phyloP scores from a whole-genome alignment of 23 red algal genomes.

The Pyropia yezoensis region DNA sequence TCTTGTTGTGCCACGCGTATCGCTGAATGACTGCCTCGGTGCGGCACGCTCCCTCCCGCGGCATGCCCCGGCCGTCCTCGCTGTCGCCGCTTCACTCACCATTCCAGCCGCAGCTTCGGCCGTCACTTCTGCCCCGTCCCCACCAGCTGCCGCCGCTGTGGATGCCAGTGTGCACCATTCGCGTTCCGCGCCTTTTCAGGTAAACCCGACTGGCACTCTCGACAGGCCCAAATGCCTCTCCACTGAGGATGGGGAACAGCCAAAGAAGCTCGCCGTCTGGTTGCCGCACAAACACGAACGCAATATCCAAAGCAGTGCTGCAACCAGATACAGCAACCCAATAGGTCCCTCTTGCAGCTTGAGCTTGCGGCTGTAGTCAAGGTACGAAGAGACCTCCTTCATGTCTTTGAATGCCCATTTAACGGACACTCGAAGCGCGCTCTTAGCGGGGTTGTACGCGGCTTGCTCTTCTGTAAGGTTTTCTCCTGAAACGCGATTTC shows the following conservation, averaged over 20 bases:
- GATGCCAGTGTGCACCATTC: too few relatives aligned
- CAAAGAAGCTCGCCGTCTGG: constrained; percentile 19
- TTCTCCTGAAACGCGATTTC: neutral
- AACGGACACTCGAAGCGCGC: neutral
- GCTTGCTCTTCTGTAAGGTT: constrained; percentile 1
- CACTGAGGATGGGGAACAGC: neutral
- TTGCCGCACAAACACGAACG: constrained; percentile 6
- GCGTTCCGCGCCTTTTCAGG: too few relatives aligned
- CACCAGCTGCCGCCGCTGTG: too few relatives aligned
- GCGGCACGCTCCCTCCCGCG: too few relatives aligned
- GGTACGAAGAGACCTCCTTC: constrained; percentile 8
- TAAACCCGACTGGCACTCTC: too few relatives aligned
- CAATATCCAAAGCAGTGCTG: constrained; percentile 16
- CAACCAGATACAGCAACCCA: neutral
- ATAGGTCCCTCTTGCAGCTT: neutral
- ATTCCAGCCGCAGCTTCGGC: too few relatives aligned
- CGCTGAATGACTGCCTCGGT: too few relatives aligned
- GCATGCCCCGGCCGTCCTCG: too few relatives aligned
- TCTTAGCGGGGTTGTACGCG: constrained; percentile 9
- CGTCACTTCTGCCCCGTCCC: too few relatives aligned
- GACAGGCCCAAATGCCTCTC: constrained; percentile 4
- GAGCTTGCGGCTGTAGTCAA: constrained; percentile 3
- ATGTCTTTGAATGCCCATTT: constrained; percentile 23
- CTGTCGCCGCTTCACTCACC: too few relatives aligned
- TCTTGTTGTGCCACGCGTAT: too few relatives aligned